These are phyloP conservation scores for Nyctanthes arbortristis DNA, from an alignment of 257 asterid genomes.

Conservation along the genomic window DNA sequence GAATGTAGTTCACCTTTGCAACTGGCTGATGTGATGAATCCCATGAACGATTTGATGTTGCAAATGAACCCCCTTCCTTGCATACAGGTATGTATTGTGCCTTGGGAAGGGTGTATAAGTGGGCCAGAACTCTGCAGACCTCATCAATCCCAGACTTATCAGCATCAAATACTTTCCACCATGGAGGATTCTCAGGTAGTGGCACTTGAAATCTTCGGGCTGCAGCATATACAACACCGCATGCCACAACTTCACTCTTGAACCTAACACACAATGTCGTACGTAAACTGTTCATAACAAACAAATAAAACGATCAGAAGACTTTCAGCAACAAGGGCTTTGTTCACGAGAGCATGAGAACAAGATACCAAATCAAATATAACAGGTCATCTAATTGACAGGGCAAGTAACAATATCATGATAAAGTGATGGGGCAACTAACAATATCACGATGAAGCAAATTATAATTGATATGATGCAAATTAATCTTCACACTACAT, in stretches of 20 bases:
- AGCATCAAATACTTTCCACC: slow-evolving; percentile 99
- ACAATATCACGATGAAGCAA: background rate
- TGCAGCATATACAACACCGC: slow-evolving; percentile 98
- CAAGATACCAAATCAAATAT: background rate
- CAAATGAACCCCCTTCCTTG: slow-evolving; percentile 81
- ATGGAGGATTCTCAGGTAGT: slow-evolving; percentile 95
- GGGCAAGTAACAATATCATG: too few relatives aligned
- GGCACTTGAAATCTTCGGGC: slow-evolving; percentile 91
- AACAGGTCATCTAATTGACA: background rate
- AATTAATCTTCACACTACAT: background rate
- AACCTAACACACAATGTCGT: slow-evolving; percentile 97
- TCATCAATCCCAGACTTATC: slow-evolving; percentile 92
- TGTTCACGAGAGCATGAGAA: background rate
- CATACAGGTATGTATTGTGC: slow-evolving; percentile 86
- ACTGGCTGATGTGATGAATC: slow-evolving; percentile 51
- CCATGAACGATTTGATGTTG: slow-evolving; percentile 64
- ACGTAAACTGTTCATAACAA: slow-evolving; percentile 68
- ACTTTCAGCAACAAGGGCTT: background rate
- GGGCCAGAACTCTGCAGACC: slow-evolving; percentile 89
- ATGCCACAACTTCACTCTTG: slow-evolving; percentile 97
- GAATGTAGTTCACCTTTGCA: slow-evolving; percentile 50
- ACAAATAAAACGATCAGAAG: slow-evolving; percentile 16
- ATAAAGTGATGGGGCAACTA: too few relatives aligned
- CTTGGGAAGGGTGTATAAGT: slow-evolving; percentile 78
- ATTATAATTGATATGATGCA: background rate